Evolutionary conservation across 352 stramenopile genomes (phyloP).

Genomic region (Globisporangium okanoganense): DNA sequence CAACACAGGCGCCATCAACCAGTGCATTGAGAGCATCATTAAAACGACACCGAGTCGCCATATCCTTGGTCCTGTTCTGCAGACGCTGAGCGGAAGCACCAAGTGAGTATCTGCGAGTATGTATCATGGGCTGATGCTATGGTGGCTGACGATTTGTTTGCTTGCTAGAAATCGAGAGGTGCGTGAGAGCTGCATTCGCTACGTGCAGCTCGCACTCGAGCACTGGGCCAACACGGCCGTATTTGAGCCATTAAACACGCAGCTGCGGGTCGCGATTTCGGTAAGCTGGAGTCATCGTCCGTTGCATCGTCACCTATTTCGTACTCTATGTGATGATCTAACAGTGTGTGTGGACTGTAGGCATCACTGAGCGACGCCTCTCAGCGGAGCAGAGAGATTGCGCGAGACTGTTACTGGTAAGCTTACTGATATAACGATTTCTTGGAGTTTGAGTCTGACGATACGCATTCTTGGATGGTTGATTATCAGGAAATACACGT

Average conservation of each 20-base stretch:
- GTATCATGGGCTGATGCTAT: background rate
- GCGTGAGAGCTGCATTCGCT: constrained; percentile 59
- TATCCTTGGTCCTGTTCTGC: constrained; percentile 42
- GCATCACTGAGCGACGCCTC: constrained; percentile 49
- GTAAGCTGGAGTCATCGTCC: constrained; percentile 16
- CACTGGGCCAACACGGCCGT: constrained; percentile 27
- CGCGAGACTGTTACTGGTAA: constrained; percentile 61
- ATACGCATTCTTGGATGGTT: background rate
- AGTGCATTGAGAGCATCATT: constrained; percentile 52
- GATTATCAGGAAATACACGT: constrained; percentile 36
- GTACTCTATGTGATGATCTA: background rate
- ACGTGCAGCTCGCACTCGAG: constrained; percentile 37
- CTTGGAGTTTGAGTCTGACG: background rate
- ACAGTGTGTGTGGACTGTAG: constrained; percentile 14
- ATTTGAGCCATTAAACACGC: constrained; percentile 39
- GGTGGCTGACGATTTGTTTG: background rate
- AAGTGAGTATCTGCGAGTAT: constrained; percentile 30
- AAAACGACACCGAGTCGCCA: constrained; percentile 37
- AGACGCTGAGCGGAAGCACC: constrained; percentile 31
- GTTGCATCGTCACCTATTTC: too few species aligned
- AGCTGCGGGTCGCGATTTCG: constrained; percentile 34
- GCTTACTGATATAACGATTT: background rate
- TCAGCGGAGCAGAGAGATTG: constrained; percentile 47
- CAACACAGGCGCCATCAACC: constrained; percentile 44
- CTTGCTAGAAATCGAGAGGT: constrained; percentile 49